phyloP scores from a whole-genome alignment of 1,284 basidiomycete species.

The Apiotrichum porosum region DNA sequence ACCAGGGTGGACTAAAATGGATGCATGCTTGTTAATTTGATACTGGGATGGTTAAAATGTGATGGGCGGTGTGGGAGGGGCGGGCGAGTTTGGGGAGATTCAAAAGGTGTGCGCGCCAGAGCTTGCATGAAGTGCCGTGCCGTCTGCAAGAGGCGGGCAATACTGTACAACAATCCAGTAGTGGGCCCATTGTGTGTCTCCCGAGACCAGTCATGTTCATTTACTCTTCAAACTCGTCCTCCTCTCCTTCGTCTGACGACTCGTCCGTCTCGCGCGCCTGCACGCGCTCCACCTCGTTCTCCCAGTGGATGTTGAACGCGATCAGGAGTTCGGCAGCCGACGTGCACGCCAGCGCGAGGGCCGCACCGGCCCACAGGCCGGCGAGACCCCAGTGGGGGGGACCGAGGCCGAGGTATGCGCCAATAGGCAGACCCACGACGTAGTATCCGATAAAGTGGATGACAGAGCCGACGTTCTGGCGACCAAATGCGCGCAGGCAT shows the following conservation, averaged over 20 bases:
- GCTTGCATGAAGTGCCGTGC: too few species aligned
- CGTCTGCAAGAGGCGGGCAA: too few species aligned
- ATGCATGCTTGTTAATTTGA: too few species aligned
- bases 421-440: slow-evolving; percentile 25
- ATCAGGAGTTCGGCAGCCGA: slow-evolving; percentile 18
- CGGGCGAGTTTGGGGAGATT: too few species aligned
- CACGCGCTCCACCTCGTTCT: slow-evolving; percentile 22
- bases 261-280: slow-evolving; percentile 15
- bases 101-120: too few species aligned
- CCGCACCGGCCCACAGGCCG: slow-evolving; percentile 31
- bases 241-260: slow-evolving; percentile 9
- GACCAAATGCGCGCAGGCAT: slow-evolving; percentile 27
- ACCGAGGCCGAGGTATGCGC: slow-evolving; percentile 23
- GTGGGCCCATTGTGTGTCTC: too few species aligned
- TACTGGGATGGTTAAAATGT: too few species aligned
- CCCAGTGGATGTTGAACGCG: slow-evolving; percentile 22
- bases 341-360: slow-evolving; percentile 19
- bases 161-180: too few species aligned
- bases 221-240: slow-evolving; percentile 4
- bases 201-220: too few species aligned
- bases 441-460: slow-evolving; percentile 26
- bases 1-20: too few species aligned
- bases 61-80: too few species aligned
- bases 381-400: slow-evolving; percentile 19
- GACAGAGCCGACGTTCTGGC: slow-evolving; percentile 24